Evolutionary conservation across 2,329 filamentous ascomycete species (phyloP).

Genomic region (Colletotrichum sansevieriae): DNA sequence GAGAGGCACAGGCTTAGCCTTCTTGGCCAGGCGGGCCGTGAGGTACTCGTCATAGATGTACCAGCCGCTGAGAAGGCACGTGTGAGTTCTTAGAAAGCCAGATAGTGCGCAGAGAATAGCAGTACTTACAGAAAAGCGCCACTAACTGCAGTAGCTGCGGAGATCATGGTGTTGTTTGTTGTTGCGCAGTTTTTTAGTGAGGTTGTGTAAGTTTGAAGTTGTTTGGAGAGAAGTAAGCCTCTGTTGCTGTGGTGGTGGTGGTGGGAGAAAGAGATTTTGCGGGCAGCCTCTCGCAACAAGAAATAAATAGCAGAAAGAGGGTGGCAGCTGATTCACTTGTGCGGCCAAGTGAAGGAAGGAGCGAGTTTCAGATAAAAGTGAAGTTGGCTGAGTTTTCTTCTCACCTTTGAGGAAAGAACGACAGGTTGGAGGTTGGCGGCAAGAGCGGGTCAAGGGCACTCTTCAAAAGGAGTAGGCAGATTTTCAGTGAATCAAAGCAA

Average conservation of each 20-base stretch:
- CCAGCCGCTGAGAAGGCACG: constrained; percentile 15
- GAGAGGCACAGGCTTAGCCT: constrained; percentile 21
- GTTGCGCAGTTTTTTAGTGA: neutral
- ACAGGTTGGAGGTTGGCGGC: no score
- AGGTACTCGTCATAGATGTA: constrained; percentile 28
- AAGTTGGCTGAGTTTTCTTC: no score
- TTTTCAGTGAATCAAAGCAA: no score
- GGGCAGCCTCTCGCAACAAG: no score
- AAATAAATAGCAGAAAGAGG: no score
- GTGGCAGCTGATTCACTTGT: no score
- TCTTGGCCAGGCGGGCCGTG: neutral
- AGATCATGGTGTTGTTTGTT: constrained; percentile 10
- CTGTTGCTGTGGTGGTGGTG: no score
- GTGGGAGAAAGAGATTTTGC: no score
- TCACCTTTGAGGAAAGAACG: neutral
- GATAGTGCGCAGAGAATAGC: neutral
- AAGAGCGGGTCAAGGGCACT: no score
- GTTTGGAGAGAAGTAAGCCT: no score
- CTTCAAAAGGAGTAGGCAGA: no score
- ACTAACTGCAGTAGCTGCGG: neutral
- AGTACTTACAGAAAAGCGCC: constrained; percentile 21
- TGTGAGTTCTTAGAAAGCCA: neutral
- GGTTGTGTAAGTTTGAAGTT: neutral
- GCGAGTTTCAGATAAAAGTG: neutral
- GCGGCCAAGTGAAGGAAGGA: neutral